Percentiles rank a stretch among this genome's conserved stretches.
Conservation (phyloP, 2,329 filamentous ascomycete genomes). For the Ceratocystis cubensis region DNA sequence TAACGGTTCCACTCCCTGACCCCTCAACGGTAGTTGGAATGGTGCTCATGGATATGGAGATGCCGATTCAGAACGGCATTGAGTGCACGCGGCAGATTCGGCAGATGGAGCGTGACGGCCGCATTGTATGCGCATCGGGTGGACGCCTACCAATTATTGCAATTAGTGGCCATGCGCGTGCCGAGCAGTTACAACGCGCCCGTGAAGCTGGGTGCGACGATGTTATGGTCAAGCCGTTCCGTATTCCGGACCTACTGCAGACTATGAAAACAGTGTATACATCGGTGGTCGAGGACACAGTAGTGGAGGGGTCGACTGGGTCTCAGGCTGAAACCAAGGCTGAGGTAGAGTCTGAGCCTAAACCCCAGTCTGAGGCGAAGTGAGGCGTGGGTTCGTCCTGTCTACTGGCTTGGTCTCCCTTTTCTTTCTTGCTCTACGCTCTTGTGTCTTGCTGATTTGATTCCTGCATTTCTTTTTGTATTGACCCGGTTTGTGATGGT, state of each 20-base stretch:
- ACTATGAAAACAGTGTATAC: conserved; percentile 43
- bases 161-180: conserved; percentile 54
- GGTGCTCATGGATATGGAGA: conserved; percentile 65
- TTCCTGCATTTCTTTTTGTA: no score
- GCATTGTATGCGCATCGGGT: conserved; percentile 34
- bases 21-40: conserved; percentile 35
- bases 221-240: conserved; percentile 61
- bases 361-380: neutral
- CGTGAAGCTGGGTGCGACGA: conserved; percentile 45
- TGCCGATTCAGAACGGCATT: conserved; percentile 61
- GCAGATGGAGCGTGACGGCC: conserved; percentile 43
- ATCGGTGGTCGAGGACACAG: conserved; percentile 21
- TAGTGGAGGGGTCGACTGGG: neutral
- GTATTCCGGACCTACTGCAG: conserved; percentile 47
- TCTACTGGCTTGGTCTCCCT: neutral
- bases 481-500: no score
- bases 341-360: neutral
- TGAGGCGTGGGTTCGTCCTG: neutral
- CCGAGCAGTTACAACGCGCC: conserved; percentile 45
- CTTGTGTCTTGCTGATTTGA: neutral
- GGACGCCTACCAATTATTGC: conserved; percentile 50
- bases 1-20: neutral
- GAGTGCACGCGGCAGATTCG: conserved; percentile 54
- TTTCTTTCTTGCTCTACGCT: neutral
- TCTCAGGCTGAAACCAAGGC: neutral